phyloP scores from a whole-genome alignment of 371 early-diverging fungal species.

The Zychaea mexicana region DNA sequence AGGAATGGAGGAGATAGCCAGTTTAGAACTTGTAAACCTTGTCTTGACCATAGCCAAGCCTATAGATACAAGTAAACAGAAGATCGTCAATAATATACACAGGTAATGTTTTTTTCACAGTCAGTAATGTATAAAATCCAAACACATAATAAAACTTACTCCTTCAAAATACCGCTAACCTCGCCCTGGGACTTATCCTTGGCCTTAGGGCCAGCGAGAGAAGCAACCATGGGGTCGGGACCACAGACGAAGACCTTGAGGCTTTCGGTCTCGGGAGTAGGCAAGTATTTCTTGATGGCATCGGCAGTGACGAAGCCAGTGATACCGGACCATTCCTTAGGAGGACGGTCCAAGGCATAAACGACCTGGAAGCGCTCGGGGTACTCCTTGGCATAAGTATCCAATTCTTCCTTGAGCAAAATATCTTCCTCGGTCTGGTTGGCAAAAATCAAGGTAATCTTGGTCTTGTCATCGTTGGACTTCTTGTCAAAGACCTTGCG shows the following conservation, averaged over 20 bases:
- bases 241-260: slow-evolving; percentile 85
- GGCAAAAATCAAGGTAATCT: slow-evolving; percentile 86
- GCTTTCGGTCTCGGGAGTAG: slow-evolving; percentile 54
- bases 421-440: slow-evolving; percentile 89
- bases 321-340: slow-evolving; percentile 65
- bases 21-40: slow-evolving; percentile 91
- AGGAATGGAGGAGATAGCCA: not conserved
- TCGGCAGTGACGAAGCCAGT: slow-evolving; percentile 73
- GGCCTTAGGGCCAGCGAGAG: slow-evolving; percentile 82
- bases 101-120: no score
- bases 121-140: no score
- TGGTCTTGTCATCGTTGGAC: slow-evolving; percentile 69
- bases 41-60: slow-evolving; percentile 72
- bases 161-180: slow-evolving; percentile 78
- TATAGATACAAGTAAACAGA: slow-evolving; percentile 6
- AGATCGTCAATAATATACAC: not conserved
- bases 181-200: slow-evolving; percentile 85
- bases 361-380: slow-evolving; percentile 81
- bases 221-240: slow-evolving; percentile 78
- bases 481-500: slow-evolving; percentile 71
- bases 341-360: slow-evolving; percentile 79
- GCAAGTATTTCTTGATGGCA: slow-evolving; percentile 68
- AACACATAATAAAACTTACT: slow-evolving; percentile 36
- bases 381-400: slow-evolving; percentile 63
- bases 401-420: slow-evolving; percentile 79